Percentiles rank a stretch among this genome's conserved stretches.
These are phyloP conservation scores for Termitomyces sp. DNA, from an alignment of 768 basidiomycete genomes.

Conservation along the genomic window DNA sequence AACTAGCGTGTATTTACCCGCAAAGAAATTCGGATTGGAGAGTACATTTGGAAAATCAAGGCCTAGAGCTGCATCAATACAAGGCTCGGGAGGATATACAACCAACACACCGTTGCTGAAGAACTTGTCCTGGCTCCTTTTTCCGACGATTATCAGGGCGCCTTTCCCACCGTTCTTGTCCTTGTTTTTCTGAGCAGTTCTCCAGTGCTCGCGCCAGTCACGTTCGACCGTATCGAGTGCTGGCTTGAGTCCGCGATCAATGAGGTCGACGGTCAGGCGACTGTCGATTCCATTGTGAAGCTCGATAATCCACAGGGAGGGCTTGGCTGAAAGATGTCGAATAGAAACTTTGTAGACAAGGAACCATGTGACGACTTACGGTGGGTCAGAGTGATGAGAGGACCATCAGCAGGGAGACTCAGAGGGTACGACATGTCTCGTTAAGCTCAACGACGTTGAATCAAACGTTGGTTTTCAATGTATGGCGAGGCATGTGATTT, in stretches of 20 bases:
- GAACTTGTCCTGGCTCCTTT: conserved; percentile 77
- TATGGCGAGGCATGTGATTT: conserved; percentile 19
- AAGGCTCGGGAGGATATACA: not conserved
- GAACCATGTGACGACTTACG: conserved; percentile 35
- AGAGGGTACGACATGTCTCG: conserved; percentile 41
- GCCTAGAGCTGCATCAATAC: conserved; percentile 32
- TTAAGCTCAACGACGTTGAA: too few relatives aligned
- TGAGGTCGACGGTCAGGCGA: conserved; percentile 55
- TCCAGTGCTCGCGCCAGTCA: conserved; percentile 61
- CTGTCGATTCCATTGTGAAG: conserved; percentile 77
- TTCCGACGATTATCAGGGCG: conserved; percentile 75
- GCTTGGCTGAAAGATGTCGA: conserved; percentile 39
- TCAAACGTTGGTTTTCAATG: not conserved
- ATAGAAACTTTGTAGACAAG: not conserved
- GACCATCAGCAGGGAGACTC: conserved; percentile 43
- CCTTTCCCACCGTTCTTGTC: conserved; percentile 57
- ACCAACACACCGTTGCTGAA: conserved; percentile 70
- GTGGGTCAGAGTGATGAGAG: conserved; percentile 64
- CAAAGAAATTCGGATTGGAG: conserved; percentile 59
- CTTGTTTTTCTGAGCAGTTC: conserved; percentile 35
- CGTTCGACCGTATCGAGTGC: conserved; percentile 71
- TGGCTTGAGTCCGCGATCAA: conserved; percentile 60
- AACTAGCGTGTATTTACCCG: conserved; percentile 37
- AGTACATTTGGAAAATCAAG: conserved; percentile 56
- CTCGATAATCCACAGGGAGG: conserved; percentile 72